Evolutionary conservation across 2,329 filamentous ascomycete genomes (phyloP).

Genomic region (Microdochium bolleyi): DNA sequence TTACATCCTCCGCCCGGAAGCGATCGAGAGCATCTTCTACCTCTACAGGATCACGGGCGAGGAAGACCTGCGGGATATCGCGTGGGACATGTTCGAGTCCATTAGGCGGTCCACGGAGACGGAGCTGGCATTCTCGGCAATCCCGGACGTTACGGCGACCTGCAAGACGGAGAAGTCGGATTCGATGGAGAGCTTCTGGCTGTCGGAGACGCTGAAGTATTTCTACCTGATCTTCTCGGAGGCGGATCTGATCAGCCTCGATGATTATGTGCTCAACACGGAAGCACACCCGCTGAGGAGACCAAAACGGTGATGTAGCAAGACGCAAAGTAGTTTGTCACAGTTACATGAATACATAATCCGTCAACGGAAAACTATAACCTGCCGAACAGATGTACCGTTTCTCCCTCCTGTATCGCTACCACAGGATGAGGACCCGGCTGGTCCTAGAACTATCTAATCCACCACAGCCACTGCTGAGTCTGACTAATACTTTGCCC

Average conservation of each 20-base stretch:
- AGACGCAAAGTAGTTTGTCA: too few relatives aligned
- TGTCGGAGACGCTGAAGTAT: conserved; percentile 70
- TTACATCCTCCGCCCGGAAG: conserved; percentile 42
- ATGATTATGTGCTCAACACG: conserved; percentile 57
- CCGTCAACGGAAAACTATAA: too few relatives aligned
- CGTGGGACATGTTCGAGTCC: conserved; percentile 44
- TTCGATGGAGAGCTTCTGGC: conserved; percentile 55
- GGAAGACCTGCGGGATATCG: conserved; percentile 36
- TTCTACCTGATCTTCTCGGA: conserved; percentile 66
- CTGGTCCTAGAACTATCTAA: too few relatives aligned
- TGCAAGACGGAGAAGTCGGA: conserved; percentile 27
- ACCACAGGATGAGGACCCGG: too few relatives aligned
- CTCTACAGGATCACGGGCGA: conserved; percentile 45
- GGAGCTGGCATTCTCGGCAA: conserved; percentile 36
- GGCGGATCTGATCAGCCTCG: conserved; percentile 52
- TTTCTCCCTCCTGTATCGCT: too few relatives aligned
- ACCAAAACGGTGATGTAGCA: conserved; percentile 4
- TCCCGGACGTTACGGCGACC: conserved; percentile 28
- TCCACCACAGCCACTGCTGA: too few relatives aligned
- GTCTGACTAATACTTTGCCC: too few relatives aligned
- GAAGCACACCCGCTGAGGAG: conserved; percentile 36
- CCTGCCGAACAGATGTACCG: too few relatives aligned
- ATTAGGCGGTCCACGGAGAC: conserved; percentile 38
- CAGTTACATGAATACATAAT: too few relatives aligned
- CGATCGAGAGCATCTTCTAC: conserved; percentile 44